Evolutionary conservation across 2,329 filamentous ascomycete species (phyloP), one percentile per base, ranked within the genome.

Genomic region (Raffaelea albimanens): DNA sequence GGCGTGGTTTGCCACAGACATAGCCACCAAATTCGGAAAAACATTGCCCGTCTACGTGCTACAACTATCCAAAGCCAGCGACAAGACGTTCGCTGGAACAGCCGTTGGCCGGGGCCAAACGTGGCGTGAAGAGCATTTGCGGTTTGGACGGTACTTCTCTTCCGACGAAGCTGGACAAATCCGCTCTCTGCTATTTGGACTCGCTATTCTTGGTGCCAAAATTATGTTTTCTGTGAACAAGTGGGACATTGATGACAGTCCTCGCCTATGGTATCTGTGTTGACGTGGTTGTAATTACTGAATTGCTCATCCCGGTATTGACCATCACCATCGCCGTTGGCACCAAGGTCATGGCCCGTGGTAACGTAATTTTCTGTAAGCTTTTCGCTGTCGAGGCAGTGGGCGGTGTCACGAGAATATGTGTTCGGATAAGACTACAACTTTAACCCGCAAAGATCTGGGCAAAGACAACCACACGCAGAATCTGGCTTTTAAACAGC

Each of bases 1-100:
- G 85, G 85, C 45, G 80, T 89, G 45, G 84, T 88, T 85, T 44
- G 74, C 77, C 21, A 88, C 83, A 10, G 85, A 82, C 18, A 87
- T 87, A 82, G 63, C 73, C 50, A 89, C 85, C 20, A 81, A 87
- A 62, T 82, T 89, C 46, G 85, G 85, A 56, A 80, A 80, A 58
- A 87, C 89, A 56, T 9, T 16, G 16, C 31, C 9, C 10, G 16
- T 34, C 10, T 34, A 10, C 10, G 10, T 9, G 16, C 10, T 10
- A 16, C 10, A 16, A 34, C 16, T 16, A 16, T 9, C 31, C 31
- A 34, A 34, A 16, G 16, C 9, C 31, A 16, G 31, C 31, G 16
- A 34, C 31, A 34, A 9, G 16, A 34, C 31, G 31, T 16, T 34
- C n/a, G n/a, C n/a, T n/a, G n/a, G n/a, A n/a, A n/a, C n/a, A n/a